phyloP scores from a whole-genome alignment of 176 grass and related monocot species.

The Microstegium vimineum region DNA sequence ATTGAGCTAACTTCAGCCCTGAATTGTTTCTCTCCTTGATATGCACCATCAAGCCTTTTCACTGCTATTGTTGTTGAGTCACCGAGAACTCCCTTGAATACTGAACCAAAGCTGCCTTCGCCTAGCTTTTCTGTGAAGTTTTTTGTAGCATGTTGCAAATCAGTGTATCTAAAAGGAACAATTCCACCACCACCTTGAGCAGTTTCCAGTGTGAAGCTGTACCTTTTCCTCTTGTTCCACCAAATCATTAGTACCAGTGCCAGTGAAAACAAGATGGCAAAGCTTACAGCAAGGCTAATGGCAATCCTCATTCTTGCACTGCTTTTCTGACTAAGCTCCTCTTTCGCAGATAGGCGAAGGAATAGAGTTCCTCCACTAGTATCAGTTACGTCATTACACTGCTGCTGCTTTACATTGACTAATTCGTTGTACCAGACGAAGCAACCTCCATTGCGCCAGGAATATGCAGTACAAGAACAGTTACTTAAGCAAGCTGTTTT shows the following conservation, averaged over 20 bases:
- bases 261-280: slow-evolving; percentile 20
- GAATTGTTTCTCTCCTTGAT: slow-evolving; percentile 67
- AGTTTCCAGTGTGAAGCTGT: background rate
- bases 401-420: slow-evolving; percentile 44
- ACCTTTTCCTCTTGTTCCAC: background rate
- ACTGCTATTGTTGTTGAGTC: slow-evolving; percentile 46
- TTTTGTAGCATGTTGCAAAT: slow-evolving; percentile 38
- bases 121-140: slow-evolving; percentile 50
- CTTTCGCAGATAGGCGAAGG: slow-evolving; percentile 40
- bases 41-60: slow-evolving; percentile 42
- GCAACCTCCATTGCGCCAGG: slow-evolving; percentile 29
- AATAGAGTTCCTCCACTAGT: slow-evolving; percentile 35
- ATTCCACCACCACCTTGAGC: background rate
- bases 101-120: slow-evolving; percentile 52
- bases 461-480: slow-evolving; percentile 60
- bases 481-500: slow-evolving; percentile 30
- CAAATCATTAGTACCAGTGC: background rate
- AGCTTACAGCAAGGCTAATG: background rate
- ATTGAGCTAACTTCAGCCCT: slow-evolving; percentile 38
- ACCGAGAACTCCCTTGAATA: slow-evolving; percentile 41
- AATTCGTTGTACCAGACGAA: slow-evolving; percentile 42
- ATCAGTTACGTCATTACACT: slow-evolving; percentile 17
- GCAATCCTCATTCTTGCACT: background rate
- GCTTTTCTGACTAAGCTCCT: slow-evolving; percentile 16
- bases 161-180: slow-evolving; percentile 28